These are phyloP conservation scores for Xylariaceae sp. DNA, from an alignment of 2,329 filamentous ascomycete genomes.

Conservation along the genomic window DNA sequence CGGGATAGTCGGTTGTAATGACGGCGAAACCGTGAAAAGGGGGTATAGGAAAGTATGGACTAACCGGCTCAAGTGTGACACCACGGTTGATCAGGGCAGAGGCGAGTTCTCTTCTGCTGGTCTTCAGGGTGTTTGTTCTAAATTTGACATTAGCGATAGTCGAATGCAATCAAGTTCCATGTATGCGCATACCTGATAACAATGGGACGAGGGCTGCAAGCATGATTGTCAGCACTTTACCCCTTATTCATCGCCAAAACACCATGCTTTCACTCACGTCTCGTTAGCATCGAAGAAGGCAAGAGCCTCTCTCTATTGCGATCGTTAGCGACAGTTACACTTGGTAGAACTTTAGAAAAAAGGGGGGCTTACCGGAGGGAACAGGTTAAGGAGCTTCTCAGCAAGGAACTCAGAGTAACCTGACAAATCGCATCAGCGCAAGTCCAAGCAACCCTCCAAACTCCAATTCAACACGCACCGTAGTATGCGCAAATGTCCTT, in stretches of 20 bases:
- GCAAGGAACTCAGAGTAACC: constrained; percentile 85
- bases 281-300: constrained; percentile 99
- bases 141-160: background rate
- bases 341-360: too few species aligned
- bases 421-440: constrained; percentile 1
- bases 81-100: constrained; percentile 42
- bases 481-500: constrained; percentile 96
- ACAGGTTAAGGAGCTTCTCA: constrained; percentile 89
- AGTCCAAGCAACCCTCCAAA: background rate
- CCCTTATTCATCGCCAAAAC: background rate
- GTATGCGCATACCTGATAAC: constrained; percentile 57
- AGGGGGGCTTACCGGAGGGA: constrained; percentile 57
- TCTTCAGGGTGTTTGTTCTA: constrained; percentile 86
- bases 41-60: background rate
- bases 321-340: background rate
- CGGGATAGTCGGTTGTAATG: background rate
- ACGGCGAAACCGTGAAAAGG: background rate
- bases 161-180: background rate
- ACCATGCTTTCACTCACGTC: constrained; percentile 39
- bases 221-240: constrained; percentile 3
- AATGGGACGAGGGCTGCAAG: constrained; percentile 64
- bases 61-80: constrained; percentile 81
- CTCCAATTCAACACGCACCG: constrained; percentile 40
- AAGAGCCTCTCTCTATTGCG: constrained; percentile 62
- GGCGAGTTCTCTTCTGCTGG: constrained; percentile 73